phyloP scores from a whole-genome alignment of 345 rosid species.

The Citrus reticulata region DNA sequence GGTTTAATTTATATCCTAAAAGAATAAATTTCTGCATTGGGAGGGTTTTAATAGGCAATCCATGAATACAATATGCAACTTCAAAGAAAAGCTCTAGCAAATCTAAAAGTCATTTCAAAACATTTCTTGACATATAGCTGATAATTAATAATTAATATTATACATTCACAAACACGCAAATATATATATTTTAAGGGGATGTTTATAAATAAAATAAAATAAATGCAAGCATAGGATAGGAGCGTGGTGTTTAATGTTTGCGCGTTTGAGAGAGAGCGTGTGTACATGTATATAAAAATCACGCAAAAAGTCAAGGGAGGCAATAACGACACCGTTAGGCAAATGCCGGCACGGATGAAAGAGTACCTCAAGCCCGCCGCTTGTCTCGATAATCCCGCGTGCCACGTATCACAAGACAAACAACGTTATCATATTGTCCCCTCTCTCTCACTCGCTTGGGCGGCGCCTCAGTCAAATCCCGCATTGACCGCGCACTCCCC shows the following conservation, averaged over 20 bases:
- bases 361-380: constrained; percentile 19
- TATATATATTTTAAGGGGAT: too few relatives aligned
- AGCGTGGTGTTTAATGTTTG: constrained; percentile 9
- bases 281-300: background rate
- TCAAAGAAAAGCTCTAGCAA: too few relatives aligned
- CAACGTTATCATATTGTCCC: constrained; percentile 32
- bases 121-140: too few relatives aligned
- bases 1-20: too few relatives aligned
- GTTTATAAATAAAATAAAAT: too few relatives aligned
- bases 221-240: background rate
- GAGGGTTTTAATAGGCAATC: too few relatives aligned
- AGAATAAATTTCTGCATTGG: too few relatives aligned
- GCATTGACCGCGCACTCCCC: constrained; percentile 32
- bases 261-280: constrained; percentile 12
- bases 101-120: too few relatives aligned
- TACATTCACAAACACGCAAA: too few relatives aligned
- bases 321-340: constrained; percentile 26
- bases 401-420: constrained; percentile 38
- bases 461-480: constrained; percentile 45
- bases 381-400: constrained; percentile 41
- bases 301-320: background rate
- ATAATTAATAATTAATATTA: too few relatives aligned
- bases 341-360: constrained; percentile 35
- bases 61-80: too few relatives aligned
- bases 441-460: constrained; percentile 23